Evolutionary conservation across 768 basidiomycete species (phyloP).

Genomic region (Tricholomella constricta): DNA sequence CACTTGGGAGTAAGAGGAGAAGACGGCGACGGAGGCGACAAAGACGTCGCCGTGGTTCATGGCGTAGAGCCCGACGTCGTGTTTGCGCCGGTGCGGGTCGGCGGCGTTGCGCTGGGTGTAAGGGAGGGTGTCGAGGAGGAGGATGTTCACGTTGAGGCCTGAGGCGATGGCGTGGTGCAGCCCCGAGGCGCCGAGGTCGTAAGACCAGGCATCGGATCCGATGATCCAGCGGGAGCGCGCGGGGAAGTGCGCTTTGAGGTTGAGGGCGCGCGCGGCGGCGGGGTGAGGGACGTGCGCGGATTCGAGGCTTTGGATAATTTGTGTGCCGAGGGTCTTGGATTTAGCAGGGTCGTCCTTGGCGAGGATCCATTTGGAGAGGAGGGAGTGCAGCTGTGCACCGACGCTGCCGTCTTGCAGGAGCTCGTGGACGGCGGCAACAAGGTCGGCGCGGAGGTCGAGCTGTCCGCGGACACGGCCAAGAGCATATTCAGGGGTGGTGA

Average conservation of each 20-base stretch:
- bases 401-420: slow-evolving; percentile 57
- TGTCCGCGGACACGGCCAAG: slow-evolving; percentile 88
- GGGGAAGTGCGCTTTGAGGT: slow-evolving; percentile 62
- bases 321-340: slow-evolving; percentile 58
- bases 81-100: slow-evolving; percentile 81
- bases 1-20: slow-evolving; percentile 93
- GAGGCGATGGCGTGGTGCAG: slow-evolving; percentile 94
- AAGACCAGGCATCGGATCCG: slow-evolving; percentile 97
- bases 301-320: slow-evolving; percentile 55
- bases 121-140: slow-evolving; percentile 91
- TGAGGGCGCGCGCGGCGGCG: slow-evolving; percentile 57
- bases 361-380: slow-evolving; percentile 80
- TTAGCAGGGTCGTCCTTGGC: slow-evolving; percentile 70
- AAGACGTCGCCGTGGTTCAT: slow-evolving; percentile 98
- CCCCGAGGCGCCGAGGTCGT: slow-evolving; percentile 94
- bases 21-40: slow-evolving; percentile 93
- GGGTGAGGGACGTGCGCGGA: slow-evolving; percentile 39
- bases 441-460: slow-evolving; percentile 70
- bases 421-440: slow-evolving; percentile 64
- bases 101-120: slow-evolving; percentile 76
- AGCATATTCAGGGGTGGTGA: slow-evolving; percentile 94
- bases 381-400: slow-evolving; percentile 60
- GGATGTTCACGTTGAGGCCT: slow-evolving; percentile 89
- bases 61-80: slow-evolving; percentile 95
- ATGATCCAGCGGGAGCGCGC: slow-evolving; percentile 91